Evolutionary conservation across 1,284 basidiomycete genomes (phyloP).

Genomic region (Lignosus rhinocerotis): DNA sequence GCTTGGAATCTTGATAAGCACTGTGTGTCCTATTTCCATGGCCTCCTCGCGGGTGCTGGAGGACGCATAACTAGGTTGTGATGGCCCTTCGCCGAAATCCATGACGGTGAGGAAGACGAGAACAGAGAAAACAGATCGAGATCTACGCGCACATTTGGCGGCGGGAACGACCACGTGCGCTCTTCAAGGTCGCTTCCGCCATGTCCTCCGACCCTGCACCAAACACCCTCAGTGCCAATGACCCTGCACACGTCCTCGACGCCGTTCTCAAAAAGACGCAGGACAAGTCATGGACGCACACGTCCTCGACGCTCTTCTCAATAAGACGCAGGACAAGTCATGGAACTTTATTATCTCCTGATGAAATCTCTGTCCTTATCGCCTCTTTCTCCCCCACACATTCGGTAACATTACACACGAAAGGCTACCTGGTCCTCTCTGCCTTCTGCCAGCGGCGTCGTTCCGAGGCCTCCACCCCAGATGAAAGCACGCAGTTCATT

Average conservation of each 20-base stretch:
- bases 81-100: conserved; percentile 32
- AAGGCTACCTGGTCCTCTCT: conserved; percentile 67
- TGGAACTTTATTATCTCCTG: conserved; percentile 44
- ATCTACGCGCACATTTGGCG: conserved; percentile 5
- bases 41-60: conserved; percentile 26
- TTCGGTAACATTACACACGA: conserved; percentile 48
- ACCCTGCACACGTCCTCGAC: conserved; percentile 27
- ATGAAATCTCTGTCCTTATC: conserved; percentile 56
- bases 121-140: conserved; percentile 20
- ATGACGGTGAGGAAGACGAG: conserved; percentile 17
- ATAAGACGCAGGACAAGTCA: conserved; percentile 37
- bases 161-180: conserved; percentile 1
- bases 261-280: conserved; percentile 38
- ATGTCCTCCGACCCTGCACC: conserved; percentile 16
- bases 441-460: conserved; percentile 62
- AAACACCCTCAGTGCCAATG: conserved; percentile 15
- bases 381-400: conserved; percentile 54
- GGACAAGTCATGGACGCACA: conserved; percentile 34
- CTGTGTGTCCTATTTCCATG: conserved; percentile 62
- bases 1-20: conserved; percentile 69
- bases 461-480: conserved; percentile 35
- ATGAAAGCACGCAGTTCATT: conserved; percentile 50
- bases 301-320: conserved; percentile 37
- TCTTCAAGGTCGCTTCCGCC: conserved; percentile 3
- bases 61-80: conserved; percentile 11